These are phyloP conservation scores for Ceratocystis huliohia DNA, from an alignment of 2,329 filamentous ascomycete genomes.

Conservation along the genomic window DNA sequence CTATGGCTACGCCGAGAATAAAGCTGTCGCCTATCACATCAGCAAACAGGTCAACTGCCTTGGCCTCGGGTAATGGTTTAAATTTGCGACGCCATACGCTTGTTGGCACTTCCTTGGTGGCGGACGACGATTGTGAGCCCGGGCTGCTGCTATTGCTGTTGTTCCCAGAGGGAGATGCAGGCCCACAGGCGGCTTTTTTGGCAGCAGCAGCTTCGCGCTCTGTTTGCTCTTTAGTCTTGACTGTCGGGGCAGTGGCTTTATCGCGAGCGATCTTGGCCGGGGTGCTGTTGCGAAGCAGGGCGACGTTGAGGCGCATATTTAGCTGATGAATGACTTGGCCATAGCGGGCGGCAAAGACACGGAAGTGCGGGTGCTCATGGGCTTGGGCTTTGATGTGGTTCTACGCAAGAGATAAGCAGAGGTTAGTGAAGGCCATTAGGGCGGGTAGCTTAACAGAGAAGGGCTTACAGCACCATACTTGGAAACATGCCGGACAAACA, in stretches of 20 bases:
- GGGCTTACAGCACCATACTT: conserved; percentile 54
- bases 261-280: conserved; percentile 48
- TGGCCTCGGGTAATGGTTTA: conserved; percentile 48
- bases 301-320: conserved; percentile 52
- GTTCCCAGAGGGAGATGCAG: background rate
- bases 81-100: conserved; percentile 53
- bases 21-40: conserved; percentile 53
- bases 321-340: conserved; percentile 53
- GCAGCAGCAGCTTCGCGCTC: conserved; percentile 36
- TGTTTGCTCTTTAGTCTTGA: conserved; percentile 50
- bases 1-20: conserved; percentile 46
- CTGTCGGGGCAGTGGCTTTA: conserved; percentile 49
- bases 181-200: background rate
- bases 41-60: conserved; percentile 54
- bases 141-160: background rate
- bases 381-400: conserved; percentile 54
- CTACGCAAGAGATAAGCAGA: conserved; percentile 28
- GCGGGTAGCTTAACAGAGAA: background rate
- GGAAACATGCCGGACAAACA: conserved; percentile 53
- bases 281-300: conserved; percentile 43
- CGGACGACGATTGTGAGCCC: background rate
- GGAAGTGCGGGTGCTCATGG: conserved; percentile 51
- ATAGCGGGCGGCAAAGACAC: conserved; percentile 46
- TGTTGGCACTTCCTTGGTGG: conserved; percentile 16
- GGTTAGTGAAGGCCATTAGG: background rate